Conservation (phyloP, 495 filamentous ascomycete species). For the Penicillium taxi region DNA sequence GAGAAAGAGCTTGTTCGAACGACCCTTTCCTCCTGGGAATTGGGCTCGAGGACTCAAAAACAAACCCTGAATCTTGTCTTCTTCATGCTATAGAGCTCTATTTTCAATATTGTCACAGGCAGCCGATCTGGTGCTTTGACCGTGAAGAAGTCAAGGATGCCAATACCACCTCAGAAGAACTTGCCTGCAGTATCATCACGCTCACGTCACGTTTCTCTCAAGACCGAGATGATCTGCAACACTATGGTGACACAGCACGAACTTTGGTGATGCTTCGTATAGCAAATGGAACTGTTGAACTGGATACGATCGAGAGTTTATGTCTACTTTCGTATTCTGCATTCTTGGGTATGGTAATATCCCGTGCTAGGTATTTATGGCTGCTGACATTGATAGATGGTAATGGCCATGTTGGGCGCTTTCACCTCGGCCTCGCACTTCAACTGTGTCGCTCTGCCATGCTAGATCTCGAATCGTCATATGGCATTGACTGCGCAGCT, state of each 20-base stretch:
- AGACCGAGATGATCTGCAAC: conserved; percentile 29
- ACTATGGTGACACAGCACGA: conserved; percentile 35
- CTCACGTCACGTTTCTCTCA: conserved; percentile 35
- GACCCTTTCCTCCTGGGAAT: conserved; percentile 23
- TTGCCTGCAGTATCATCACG: conserved; percentile 36
- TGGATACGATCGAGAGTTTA: conserved; percentile 39
- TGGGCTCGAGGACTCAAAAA: conserved; percentile 25
- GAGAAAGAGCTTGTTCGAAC: conserved; percentile 13
- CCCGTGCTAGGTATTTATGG: background rate
- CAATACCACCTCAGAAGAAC: conserved; percentile 31
- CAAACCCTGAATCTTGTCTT: conserved; percentile 22
- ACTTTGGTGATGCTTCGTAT: conserved; percentile 41
- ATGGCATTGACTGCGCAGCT: conserved; percentile 21
- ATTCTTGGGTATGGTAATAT: conserved; percentile 28
- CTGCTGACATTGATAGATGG: conserved; percentile 22
- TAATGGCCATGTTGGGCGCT: conserved; percentile 31
- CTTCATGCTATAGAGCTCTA: conserved; percentile 34
- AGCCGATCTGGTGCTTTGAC: conserved; percentile 44
- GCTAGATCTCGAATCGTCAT: conserved; percentile 32
- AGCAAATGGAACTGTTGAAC: conserved; percentile 38
- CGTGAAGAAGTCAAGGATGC: conserved; percentile 34
- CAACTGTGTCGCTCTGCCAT: conserved; percentile 39
- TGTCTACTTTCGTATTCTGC: conserved; percentile 38
- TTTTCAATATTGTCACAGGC: conserved; percentile 40
- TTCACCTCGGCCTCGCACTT: conserved; percentile 36